phyloP scores from a whole-genome alignment of 352 stramenopile genomes.

The Phytophthora pistaciae region DNA sequence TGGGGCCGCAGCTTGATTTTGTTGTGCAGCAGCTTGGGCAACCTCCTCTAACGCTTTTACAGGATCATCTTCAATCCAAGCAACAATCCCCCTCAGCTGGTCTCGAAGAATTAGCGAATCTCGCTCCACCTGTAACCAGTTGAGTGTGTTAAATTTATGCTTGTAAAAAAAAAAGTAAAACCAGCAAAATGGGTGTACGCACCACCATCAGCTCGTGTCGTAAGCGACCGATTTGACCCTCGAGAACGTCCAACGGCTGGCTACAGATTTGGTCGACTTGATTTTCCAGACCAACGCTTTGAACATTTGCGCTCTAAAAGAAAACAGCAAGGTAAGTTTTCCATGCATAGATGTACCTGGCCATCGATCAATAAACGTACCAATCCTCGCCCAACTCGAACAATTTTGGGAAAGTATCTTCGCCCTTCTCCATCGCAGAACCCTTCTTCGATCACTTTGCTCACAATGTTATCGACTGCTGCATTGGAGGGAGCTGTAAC shows the following conservation, averaged over 20 bases:
- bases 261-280: slow-evolving; percentile 88
- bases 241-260: slow-evolving; percentile 75
- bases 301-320: slow-evolving; percentile 75
- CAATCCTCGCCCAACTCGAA: slow-evolving; percentile 90
- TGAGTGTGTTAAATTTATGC: not conserved
- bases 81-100: slow-evolving; percentile 75
- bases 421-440: slow-evolving; percentile 95
- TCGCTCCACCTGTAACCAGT: slow-evolving; percentile 63
- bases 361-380: slow-evolving; percentile 45
- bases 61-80: slow-evolving; percentile 76
- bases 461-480: slow-evolving; percentile 96
- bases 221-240: slow-evolving; percentile 66
- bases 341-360: not conserved
- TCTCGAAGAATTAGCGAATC: slow-evolving; percentile 76
- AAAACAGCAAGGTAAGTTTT: slow-evolving; percentile 11
- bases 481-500: slow-evolving; percentile 96
- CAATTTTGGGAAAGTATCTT: slow-evolving; percentile 96
- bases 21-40: slow-evolving; percentile 41
- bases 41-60: slow-evolving; percentile 52
- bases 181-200: slow-evolving; percentile 19
- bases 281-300: slow-evolving; percentile 82
- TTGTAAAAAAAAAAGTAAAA: too few relatives aligned
- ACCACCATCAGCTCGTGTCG: slow-evolving; percentile 64
- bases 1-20: slow-evolving; percentile 27
- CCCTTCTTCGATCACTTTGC: slow-evolving; percentile 96